Evolutionary conservation across 306 rosid species (phyloP).

Genomic region (Cicer chorassanicum): DNA sequence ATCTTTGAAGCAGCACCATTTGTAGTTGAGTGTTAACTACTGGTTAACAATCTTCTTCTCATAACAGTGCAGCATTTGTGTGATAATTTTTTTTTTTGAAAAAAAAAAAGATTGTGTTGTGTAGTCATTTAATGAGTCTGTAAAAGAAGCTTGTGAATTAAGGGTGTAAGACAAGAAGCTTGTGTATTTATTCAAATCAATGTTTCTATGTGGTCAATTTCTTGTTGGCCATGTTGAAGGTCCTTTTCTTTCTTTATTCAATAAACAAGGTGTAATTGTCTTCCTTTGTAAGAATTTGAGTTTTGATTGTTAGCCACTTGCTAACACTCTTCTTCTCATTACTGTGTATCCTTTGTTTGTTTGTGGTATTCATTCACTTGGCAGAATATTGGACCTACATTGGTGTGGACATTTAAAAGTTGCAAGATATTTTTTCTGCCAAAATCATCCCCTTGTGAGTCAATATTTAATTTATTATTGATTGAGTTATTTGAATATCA

Average conservation of each 20-base stretch:
- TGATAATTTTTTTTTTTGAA: background rate
- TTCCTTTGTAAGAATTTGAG: constrained; percentile 1
- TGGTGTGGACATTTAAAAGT: constrained; percentile 14
- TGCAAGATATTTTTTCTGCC: background rate
- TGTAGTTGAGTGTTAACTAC: constrained; percentile 58
- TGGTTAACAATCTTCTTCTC: constrained; percentile 56
- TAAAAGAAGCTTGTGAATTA: constrained; percentile 21
- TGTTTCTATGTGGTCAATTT: constrained; percentile 39
- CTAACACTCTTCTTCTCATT: constrained; percentile 49
- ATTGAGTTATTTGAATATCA: too few relatives aligned
- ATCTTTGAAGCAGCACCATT: constrained; percentile 14
- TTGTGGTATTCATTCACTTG: constrained; percentile 16
- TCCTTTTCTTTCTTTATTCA: constrained; percentile 28
- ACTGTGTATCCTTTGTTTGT: constrained; percentile 18
- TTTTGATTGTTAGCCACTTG: constrained; percentile 64
- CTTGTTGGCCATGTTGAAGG: constrained; percentile 18
- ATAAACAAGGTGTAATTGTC: constrained; percentile 35
- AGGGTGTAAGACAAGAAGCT: constrained; percentile 10
- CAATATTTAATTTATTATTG: background rate
- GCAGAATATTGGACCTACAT: constrained; percentile 2
- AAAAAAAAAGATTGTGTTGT: background rate
- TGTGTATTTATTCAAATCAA: constrained; percentile 3
- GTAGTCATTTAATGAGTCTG: constrained; percentile 23
- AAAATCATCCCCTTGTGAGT: background rate
- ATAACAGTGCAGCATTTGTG: constrained; percentile 38